These are phyloP conservation scores for Rhizopus stolonifer DNA, from an alignment of 371 early-diverging fungal genomes.

Conservation along the genomic window DNA sequence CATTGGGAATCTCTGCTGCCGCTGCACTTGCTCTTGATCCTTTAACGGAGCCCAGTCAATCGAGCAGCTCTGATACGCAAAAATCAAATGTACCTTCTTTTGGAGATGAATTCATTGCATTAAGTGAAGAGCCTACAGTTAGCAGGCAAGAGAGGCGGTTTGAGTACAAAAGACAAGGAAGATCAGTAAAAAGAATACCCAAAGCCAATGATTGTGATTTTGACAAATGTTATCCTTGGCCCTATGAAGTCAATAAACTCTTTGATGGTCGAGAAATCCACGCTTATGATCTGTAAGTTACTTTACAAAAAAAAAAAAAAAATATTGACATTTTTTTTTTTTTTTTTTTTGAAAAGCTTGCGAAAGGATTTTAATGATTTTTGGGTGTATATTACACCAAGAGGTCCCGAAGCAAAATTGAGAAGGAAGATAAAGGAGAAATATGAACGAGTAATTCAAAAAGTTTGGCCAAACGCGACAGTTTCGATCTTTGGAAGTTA, in stretches of 20 bases:
- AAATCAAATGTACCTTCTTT: neutral
- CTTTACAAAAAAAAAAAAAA: neutral
- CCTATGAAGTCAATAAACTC: slow-evolving; percentile 10
- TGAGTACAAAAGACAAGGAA: slow-evolving; percentile 9
- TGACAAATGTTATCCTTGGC: slow-evolving; percentile 23
- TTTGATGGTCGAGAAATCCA: slow-evolving; percentile 1
- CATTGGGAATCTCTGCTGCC: no score
- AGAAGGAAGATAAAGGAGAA: slow-evolving; percentile 69
- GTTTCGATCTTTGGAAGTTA: slow-evolving; percentile 86
- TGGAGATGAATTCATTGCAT: slow-evolving; percentile 31
- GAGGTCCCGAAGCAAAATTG: slow-evolving; percentile 72
- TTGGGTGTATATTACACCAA: slow-evolving; percentile 73
- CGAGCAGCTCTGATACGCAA: no score
- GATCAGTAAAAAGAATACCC: neutral
- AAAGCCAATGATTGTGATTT: neutral
- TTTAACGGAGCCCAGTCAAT: no score
- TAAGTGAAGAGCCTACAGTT: slow-evolving; percentile 16
- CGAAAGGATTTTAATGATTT: slow-evolving; percentile 27
- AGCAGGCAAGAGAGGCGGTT: slow-evolving; percentile 23
- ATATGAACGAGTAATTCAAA: slow-evolving; percentile 50
- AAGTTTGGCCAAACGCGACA: slow-evolving; percentile 35
- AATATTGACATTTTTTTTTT: neutral
- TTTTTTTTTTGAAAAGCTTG: slow-evolving; percentile 18
- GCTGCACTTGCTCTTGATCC: no score
- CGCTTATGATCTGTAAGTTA: slow-evolving; percentile 13